Evolutionary conservation across 306 rosid species (phyloP).

Genomic region (Prunus campanulata): DNA sequence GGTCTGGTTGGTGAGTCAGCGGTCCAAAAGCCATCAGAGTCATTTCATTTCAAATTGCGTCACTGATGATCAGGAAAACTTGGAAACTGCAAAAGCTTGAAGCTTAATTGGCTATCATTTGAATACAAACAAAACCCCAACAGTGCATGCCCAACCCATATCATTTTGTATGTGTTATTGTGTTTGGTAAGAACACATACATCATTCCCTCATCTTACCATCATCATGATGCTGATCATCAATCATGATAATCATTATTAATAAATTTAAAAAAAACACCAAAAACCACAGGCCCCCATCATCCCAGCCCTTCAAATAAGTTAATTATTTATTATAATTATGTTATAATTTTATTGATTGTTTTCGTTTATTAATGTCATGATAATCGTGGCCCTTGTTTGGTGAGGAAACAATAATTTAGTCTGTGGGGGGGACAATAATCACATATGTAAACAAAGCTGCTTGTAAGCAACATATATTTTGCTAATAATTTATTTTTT

Average conservation of each 20-base stretch:
- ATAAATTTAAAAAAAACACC: no score
- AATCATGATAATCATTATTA: background rate
- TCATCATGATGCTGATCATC: background rate
- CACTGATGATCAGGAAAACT: slow-evolving; percentile 21
- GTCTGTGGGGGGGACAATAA: background rate
- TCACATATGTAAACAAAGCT: background rate
- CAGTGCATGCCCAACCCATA: slow-evolving; percentile 34
- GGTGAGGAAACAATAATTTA: slow-evolving; percentile 29
- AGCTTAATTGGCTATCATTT: slow-evolving; percentile 29
- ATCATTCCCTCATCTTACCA: slow-evolving; percentile 11
- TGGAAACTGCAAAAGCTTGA: slow-evolving; percentile 30
- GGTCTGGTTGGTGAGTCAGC: slow-evolving; percentile 32
- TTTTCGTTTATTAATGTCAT: background rate
- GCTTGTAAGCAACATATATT: background rate
- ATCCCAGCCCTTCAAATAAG: background rate
- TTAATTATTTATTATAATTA: background rate
- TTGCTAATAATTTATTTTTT: background rate
- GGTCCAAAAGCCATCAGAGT: slow-evolving; percentile 30
- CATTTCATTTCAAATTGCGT: slow-evolving; percentile 35
- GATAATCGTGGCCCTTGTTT: slow-evolving; percentile 23
- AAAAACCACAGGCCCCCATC: background rate
- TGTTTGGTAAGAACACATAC: slow-evolving; percentile 34
- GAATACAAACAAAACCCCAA: slow-evolving; percentile 30
- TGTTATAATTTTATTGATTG: background rate
- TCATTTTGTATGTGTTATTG: slow-evolving; percentile 28